Percentiles rank a stretch among this genome's conserved stretches.
Evolutionary conservation across 176 grass and related monocot species (phyloP).

Genomic region (Eleusine coracana): DNA sequence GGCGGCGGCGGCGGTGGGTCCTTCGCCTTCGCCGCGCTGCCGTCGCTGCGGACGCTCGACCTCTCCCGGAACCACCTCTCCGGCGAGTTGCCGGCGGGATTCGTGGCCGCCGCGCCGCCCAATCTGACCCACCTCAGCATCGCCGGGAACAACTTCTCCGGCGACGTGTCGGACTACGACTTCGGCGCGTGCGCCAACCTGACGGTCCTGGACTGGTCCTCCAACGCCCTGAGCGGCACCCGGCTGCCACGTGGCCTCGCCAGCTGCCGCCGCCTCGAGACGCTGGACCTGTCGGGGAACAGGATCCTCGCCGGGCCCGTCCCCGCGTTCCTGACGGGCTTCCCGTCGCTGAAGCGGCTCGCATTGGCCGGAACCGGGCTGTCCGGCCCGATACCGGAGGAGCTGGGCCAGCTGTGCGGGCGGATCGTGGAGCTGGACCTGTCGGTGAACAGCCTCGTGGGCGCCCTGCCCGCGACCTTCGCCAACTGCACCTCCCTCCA

Average conservation of each 20-base stretch:
- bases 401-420: conserved; percentile 68
- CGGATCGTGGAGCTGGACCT: conserved; percentile 61
- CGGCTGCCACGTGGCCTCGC: conserved; percentile 52
- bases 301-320: conserved; percentile 55
- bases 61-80: conserved; percentile 83
- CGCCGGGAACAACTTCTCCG: conserved; percentile 81
- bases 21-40: conserved; percentile 68
- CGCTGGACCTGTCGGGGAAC: conserved; percentile 76
- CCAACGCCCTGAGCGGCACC: conserved; percentile 55
- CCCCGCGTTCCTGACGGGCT: conserved; percentile 47
- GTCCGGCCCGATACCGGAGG: conserved; percentile 52
- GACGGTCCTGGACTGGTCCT: conserved; percentile 65
- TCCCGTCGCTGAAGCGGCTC: conserved; percentile 54
- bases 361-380: conserved; percentile 68
- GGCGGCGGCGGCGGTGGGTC: neutral
- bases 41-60: conserved; percentile 65
- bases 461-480: conserved; percentile 66
- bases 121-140: conserved; percentile 56
- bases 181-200: conserved; percentile 71
- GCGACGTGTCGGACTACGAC: conserved; percentile 64
- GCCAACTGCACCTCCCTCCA: conserved; percentile 62
- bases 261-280: conserved; percentile 56
- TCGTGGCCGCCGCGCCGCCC: conserved; percentile 49
- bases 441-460: conserved; percentile 58
- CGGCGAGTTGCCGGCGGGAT: conserved; percentile 48